Evolutionary conservation across 306 rosid genomes (phyloP).

Genomic region (Quercus bicolor): DNA sequence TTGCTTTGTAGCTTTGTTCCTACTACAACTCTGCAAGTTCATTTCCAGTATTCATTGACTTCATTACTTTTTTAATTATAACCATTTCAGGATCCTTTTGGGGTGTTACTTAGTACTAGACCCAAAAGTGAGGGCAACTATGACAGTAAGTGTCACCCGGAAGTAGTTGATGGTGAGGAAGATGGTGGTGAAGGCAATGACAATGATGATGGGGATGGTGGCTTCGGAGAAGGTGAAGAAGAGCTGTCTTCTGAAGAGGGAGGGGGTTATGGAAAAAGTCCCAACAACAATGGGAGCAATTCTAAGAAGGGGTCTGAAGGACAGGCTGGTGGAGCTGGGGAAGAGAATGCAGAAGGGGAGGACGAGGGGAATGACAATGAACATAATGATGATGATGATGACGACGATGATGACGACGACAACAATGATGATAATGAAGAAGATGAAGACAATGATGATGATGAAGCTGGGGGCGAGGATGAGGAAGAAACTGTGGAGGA

Average conservation of each 20-base stretch:
- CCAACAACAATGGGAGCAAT: conserved; percentile 11
- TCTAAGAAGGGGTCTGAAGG: conserved; percentile 15
- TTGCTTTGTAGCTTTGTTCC: neutral
- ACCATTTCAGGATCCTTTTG: conserved; percentile 7
- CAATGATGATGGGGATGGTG: conserved; percentile 3
- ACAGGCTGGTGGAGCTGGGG: conserved; percentile 19
- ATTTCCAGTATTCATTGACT: too few relatives aligned
- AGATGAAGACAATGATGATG: neutral
- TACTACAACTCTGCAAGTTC: too few relatives aligned
- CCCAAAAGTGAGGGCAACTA: neutral
- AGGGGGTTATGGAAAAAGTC: conserved; percentile 20
- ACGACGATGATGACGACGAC: neutral
- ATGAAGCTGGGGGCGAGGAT: conserved; percentile 3
- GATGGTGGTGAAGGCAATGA: conserved; percentile 15
- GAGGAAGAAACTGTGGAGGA: conserved; percentile 25
- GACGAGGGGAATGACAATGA: neutral
- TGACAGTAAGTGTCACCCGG: neutral
- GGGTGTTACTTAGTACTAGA: neutral
- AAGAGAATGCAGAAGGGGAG: neutral
- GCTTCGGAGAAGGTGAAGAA: conserved; percentile 24
- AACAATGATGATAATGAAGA: conserved; percentile 2
- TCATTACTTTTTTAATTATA: neutral
- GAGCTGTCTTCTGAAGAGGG: conserved; percentile 34
- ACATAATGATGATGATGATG: neutral
- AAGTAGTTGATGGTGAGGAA: conserved; percentile 28